Conservation (phyloP, 108 stramenopile genomes). For the Seminavis robusta region DNA sequence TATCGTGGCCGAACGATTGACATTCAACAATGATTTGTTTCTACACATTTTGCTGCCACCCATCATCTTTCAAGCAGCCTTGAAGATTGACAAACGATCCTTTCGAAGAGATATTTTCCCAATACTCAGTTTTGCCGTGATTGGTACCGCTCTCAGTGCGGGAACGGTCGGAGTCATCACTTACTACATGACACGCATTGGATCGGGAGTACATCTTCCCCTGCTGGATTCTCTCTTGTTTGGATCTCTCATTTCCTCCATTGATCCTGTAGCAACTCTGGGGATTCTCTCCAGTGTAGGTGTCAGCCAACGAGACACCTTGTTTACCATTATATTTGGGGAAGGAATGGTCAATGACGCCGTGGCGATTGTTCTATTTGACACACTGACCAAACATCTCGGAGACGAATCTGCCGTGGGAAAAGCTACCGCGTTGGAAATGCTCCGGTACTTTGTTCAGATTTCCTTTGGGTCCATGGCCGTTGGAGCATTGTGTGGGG, state of each 20-base stretch:
- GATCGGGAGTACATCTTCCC: constrained; percentile 35
- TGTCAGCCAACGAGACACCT: constrained; percentile 66
- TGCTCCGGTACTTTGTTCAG: constrained; percentile 22
- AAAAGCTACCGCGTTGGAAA: constrained; percentile 2
- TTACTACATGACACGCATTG: constrained; percentile 37
- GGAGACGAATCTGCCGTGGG: constrained; percentile 28
- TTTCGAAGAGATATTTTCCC: constrained; percentile 74
- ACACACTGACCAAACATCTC: constrained; percentile 36
- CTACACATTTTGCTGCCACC: constrained; percentile 81
- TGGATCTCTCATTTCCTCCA: constrained; percentile 85
- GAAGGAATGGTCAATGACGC: constrained; percentile 96
- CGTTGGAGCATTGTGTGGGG: constrained; percentile 57
- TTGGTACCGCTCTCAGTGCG: constrained; percentile 71
- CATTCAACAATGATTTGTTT: constrained; percentile 83
- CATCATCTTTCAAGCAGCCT: constrained; percentile 83
- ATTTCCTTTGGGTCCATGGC: constrained; percentile 56
- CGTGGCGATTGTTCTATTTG: constrained; percentile 73
- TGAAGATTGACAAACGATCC: constrained; percentile 67
- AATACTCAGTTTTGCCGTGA: constrained; percentile 72
- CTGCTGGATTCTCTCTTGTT: constrained; percentile 76
- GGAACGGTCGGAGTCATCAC: constrained; percentile 64
- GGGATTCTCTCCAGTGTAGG: constrained; percentile 75
- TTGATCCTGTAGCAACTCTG: constrained; percentile 86
- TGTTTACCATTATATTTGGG: constrained; percentile 91
- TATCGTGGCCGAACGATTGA: constrained; percentile 33